Percentiles rank a stretch among this genome's conserved stretches.
Evolutionary conservation across 2,329 filamentous ascomycete species (phyloP).

Genomic region (Cercospora brassicicola): DNA sequence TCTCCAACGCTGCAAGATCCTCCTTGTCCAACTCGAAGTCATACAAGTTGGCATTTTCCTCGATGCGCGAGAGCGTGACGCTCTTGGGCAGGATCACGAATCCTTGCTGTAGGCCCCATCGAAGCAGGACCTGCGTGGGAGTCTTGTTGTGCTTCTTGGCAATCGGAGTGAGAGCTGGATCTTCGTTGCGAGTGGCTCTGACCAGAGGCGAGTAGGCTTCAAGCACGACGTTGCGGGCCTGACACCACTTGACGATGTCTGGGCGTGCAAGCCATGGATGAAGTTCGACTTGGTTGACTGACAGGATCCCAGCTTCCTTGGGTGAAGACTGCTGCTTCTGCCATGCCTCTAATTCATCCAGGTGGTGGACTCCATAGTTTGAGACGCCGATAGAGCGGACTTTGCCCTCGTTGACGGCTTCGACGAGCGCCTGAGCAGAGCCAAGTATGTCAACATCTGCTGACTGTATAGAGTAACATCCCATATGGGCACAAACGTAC

Average conservation of each 20-base stretch:
- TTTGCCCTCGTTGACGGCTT: slow-evolving; percentile 54
- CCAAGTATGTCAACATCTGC: background rate
- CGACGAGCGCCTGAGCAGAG: slow-evolving; percentile 51
- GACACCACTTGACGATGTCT: slow-evolving; percentile 78
- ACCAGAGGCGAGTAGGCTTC: slow-evolving; percentile 51
- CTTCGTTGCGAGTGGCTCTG: slow-evolving; percentile 51
- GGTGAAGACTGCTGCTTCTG: slow-evolving; percentile 45
- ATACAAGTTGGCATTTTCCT: slow-evolving; percentile 60
- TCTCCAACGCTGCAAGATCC: slow-evolving; percentile 59
- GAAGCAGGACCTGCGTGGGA: slow-evolving; percentile 58
- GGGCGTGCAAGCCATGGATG: slow-evolving; percentile 83
- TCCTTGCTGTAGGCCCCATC: slow-evolving; percentile 63
- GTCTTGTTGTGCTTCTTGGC: slow-evolving; percentile 60
- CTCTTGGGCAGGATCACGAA: slow-evolving; percentile 65
- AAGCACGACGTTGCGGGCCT: slow-evolving; percentile 51
- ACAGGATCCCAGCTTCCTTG: slow-evolving; percentile 68
- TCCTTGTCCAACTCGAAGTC: slow-evolving; percentile 60
- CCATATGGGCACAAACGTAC: background rate
- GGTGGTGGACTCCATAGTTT: slow-evolving; percentile 58
- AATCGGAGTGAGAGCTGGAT: slow-evolving; percentile 54
- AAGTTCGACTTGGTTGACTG: slow-evolving; percentile 84
- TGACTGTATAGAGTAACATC: background rate
- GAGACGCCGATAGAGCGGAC: slow-evolving; percentile 56
- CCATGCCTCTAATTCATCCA: slow-evolving; percentile 55
- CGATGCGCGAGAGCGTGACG: slow-evolving; percentile 48